A percentile compares a stretch with the other conserved stretches of the same genome.
These are phyloP conservation scores for Flaveria robusta DNA, from an alignment of 129 eudicot species.

Conservation along the genomic window DNA sequence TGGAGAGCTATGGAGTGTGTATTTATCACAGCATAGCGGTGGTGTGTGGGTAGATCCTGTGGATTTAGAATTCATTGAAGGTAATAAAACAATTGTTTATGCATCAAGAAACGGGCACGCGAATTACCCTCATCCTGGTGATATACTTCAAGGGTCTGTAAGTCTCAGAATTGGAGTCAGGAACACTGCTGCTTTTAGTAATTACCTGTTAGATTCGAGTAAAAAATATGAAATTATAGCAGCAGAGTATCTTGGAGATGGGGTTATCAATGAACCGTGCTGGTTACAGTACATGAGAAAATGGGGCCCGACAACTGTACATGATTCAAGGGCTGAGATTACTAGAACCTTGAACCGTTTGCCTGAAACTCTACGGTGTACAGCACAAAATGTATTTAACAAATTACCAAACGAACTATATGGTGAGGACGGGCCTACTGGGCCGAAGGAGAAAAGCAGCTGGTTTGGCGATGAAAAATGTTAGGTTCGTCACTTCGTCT, in stretches of 20 bases:
- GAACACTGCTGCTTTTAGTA: constrained; percentile 67
- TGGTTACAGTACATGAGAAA: constrained; percentile 94
- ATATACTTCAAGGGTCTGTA: constrained; percentile 69
- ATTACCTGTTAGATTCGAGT: constrained; percentile 65
- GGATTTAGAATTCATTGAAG: constrained; percentile 76
- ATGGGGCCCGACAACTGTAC: constrained; percentile 88
- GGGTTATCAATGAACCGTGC: constrained; percentile 62
- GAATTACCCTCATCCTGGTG: constrained; percentile 73
- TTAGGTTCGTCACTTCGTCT: constrained; percentile 38
- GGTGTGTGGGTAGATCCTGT: constrained; percentile 78
- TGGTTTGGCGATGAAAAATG: constrained; percentile 96
- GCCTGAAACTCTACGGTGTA: constrained; percentile 53
- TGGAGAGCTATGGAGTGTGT: constrained; percentile 72
- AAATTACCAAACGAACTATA: constrained; percentile 71
- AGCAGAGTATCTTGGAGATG: constrained; percentile 87
- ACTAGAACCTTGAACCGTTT: constrained; percentile 54
- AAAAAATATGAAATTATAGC: constrained; percentile 61
- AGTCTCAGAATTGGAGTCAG: constrained; percentile 76
- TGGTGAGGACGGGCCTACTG: constrained; percentile 95
- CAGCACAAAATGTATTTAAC: constrained; percentile 46
- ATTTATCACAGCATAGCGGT: constrained; percentile 86
- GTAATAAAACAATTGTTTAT: constrained; percentile 65
- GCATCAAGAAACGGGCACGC: constrained; percentile 88
- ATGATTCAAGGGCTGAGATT: constrained; percentile 64
- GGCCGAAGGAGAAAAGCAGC: constrained; percentile 93